Evolutionary conservation across 139 green algal species (phyloP).

Genomic region (Tetraselmis chui): DNA sequence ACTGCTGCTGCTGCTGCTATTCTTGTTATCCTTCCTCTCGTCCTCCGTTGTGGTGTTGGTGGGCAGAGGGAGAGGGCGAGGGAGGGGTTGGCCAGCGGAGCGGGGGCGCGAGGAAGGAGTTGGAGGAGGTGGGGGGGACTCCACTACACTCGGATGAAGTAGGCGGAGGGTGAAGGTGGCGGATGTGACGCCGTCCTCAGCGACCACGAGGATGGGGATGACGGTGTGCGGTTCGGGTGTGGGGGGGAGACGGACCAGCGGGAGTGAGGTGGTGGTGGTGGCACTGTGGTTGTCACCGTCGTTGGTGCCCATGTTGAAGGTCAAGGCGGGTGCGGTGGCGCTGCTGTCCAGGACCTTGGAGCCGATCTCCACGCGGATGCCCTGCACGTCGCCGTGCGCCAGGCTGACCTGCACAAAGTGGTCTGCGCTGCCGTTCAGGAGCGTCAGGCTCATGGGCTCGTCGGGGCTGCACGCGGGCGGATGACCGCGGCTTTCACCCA

Average conservation of each 20-base stretch:
- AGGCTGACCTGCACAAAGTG: constrained; percentile 21
- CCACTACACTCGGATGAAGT: background rate
- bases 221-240: background rate
- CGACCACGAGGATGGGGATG: constrained; percentile 41
- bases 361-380: constrained; percentile 39
- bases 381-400: constrained; percentile 9
- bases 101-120: no score
- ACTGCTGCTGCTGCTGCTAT: no score
- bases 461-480: constrained; percentile 6
- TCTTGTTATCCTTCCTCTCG: no score
- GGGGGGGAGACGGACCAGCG: background rate
- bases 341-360: constrained; percentile 9
- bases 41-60: no score
- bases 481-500: no score
- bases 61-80: no score
- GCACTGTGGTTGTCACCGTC: no score
- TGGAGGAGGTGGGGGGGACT: no score
- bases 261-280: no score
- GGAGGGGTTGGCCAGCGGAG: background rate
- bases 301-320: no score
- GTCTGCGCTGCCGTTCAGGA: constrained; percentile 3
- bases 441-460: constrained; percentile 16
- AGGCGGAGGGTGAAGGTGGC: constrained; percentile 18
- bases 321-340: no score
- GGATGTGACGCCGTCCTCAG: constrained; percentile 45